phyloP scores from a whole-genome alignment of 2,329 filamentous ascomycete species.

The Akanthomyces muscarius region DNA sequence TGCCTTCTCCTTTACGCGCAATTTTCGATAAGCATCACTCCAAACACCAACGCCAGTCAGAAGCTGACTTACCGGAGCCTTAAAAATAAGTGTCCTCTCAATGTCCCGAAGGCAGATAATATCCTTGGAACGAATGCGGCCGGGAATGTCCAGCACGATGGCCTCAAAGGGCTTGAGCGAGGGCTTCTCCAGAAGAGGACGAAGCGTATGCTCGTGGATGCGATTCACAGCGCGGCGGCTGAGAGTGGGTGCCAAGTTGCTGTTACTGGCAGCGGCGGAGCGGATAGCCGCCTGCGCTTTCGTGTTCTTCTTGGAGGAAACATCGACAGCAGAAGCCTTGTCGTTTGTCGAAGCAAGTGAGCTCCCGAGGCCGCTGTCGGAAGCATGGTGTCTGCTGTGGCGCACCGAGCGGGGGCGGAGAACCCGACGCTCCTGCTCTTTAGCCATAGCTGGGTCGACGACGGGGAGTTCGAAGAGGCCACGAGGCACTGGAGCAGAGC shows the following conservation, averaged over 20 bases:
- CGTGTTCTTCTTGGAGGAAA: conserved; percentile 36
- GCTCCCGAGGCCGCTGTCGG: conserved; percentile 84
- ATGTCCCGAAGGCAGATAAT: conserved; percentile 90
- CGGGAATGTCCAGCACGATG: conserved; percentile 72
- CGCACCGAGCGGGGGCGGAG: conserved; percentile 53
- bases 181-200: conserved; percentile 70
- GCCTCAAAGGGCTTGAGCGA: conserved; percentile 75
- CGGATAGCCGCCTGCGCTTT: conserved; percentile 44
- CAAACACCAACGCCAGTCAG: conserved; percentile 52
- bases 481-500: conserved; percentile 56
- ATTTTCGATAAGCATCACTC: conserved; percentile 66
- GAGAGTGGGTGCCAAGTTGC: conserved; percentile 55
- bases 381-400: conserved; percentile 63
- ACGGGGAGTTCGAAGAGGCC: conserved; percentile 56
- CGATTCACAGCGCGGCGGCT: conserved; percentile 67
- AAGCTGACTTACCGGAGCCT: conserved; percentile 83
- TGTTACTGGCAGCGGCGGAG: conserved; percentile 45
- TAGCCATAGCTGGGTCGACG: conserved; percentile 46
- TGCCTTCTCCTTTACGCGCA: conserved; percentile 72
- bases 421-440: conserved; percentile 44
- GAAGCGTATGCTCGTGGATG: conserved; percentile 75
- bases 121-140: conserved; percentile 75
- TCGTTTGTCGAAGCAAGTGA: conserved; percentile 64
- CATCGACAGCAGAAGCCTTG: conserved; percentile 42
- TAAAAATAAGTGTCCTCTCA: conserved; percentile 87